Evolutionary conservation across 139 green algal species (phyloP), one percentile per base, ranked within the genome.

Genomic region (Chlorella sp.): DNA sequence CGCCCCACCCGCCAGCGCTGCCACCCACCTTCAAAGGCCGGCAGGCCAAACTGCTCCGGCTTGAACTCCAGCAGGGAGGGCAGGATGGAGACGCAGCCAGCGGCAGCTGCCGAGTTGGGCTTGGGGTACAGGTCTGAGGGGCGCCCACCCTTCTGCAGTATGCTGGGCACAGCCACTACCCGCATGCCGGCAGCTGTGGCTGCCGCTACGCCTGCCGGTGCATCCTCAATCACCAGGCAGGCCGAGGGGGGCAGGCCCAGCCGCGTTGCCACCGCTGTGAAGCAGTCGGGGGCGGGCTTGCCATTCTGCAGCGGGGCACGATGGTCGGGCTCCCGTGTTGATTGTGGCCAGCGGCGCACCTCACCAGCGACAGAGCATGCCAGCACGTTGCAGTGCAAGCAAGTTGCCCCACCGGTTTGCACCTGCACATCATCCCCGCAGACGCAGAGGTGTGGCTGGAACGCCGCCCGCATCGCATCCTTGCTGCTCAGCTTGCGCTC

Each of bases 191-290:
- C 96, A 18, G 89, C 91, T 3, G 82, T 83, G 0, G 93, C 96
- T 38, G 91, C 93, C 88, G 93, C 78, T 20, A 94, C 90, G 0
- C 95, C 95, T 5, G 57, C 87, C 60, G 94, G 94, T 3, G 95
- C 91, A 86, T 99, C 96, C 88, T 99, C 96, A 41, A 99, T 85
- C 11, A 95, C 95, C 39, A 99, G 62, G 88, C 95, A 98, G 1
- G 85, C 38, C 0, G 36, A 41, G 3, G 94, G 87, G 0, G 73
- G 23, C 5, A 94, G 83, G 0, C 87, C 91, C 81, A 97, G 51
- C 26, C 84, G 71, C 34, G 63, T 17, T 13, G 93, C 95, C 17
- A 92, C 91, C 25, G 81, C 82, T 30, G 93, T 62, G 91, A 98
- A 99, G 65, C 95, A 92, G 60, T 98, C 96, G 26, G 96, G 96